Base-by-base conservation (phyloP, 2,329 filamentous ascomycete genomes). In the Amauroascus verrucosus region DNA sequence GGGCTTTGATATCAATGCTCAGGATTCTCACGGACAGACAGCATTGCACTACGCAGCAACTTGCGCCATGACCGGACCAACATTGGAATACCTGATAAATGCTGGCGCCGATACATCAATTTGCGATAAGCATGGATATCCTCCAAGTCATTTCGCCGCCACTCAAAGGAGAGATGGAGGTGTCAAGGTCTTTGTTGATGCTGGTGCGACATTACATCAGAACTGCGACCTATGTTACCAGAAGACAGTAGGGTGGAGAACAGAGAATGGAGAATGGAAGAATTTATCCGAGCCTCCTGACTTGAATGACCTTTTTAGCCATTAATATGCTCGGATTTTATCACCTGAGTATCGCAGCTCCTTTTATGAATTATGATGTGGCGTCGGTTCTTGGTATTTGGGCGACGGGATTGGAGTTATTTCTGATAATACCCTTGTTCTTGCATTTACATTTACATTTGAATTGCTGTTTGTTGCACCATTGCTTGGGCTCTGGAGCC, bases 1-100 rank as follows among this genome's bases (percentile, higher is more conserved):
- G 5, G 51, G 51, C 1, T n/a, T 48, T 8, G 51, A 54, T 13
- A 43, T 54, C 44, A 48, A 54, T 16, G 51, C 51, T 6, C 33
- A 44, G 20, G 51, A 54, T 22, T 30, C 38, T 13, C 46, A 32
- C 7, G 51, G 51, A 13, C 51, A 48, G 24, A 54, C 51, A 2
- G 24, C 51, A 0, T 43, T 54, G n/a, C 46, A 48, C 45, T 54
- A 48, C 22, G 51, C 51, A 3, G 44, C 51, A 22, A 46, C 30
- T 4, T 46, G 24, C n/a, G n/a, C 50, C n/a, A 2, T 20, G 14
- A 40, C 50, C 13, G 14, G 46, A 22, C 32, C 50, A 11, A 30
- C 43, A 2, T 9, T 52, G 14, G 50, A 52, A 38, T 46, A 11
- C 30, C 16, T 52, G 14, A 7, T 52, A 20, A 38, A 26, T 18